Evolutionary conservation across 2,329 filamentous ascomycete genomes (phyloP).

Genomic region (Trichoderma oligosporum): DNA sequence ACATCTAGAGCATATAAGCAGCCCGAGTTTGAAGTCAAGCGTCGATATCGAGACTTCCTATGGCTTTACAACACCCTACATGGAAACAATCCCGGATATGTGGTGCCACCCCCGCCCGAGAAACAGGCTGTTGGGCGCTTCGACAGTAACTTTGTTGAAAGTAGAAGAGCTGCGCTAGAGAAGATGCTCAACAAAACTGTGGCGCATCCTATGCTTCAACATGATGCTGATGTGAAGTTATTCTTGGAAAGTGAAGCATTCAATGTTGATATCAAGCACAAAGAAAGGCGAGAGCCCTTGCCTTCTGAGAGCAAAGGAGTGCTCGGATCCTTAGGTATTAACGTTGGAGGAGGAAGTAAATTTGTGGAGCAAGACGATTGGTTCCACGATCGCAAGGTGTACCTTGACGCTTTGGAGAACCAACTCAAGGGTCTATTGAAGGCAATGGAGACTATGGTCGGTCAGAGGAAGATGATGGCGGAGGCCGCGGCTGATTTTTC

Average conservation of each 20-base stretch:
- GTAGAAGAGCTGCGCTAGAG: slow-evolving; percentile 82
- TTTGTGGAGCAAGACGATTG: slow-evolving; percentile 99
- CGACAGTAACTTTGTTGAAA: slow-evolving; percentile 94
- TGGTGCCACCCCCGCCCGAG: slow-evolving; percentile 92
- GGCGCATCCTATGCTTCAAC: slow-evolving; percentile 81
- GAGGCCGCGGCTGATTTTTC: slow-evolving; percentile 94
- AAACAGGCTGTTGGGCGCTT: slow-evolving; percentile 97
- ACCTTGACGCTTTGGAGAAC: slow-evolving; percentile 87
- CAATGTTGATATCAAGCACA: slow-evolving; percentile 95
- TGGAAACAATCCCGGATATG: slow-evolving; percentile 88
- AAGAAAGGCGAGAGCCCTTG: slow-evolving; percentile 84
- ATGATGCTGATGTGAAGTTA: slow-evolving; percentile 89
- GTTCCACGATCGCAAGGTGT: slow-evolving; percentile 96
- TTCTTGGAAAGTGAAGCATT: slow-evolving; percentile 96
- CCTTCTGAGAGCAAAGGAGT: slow-evolving; percentile 90
- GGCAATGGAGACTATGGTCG: slow-evolving; percentile 88
- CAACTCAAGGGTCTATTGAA: slow-evolving; percentile 89
- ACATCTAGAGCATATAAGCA: slow-evolving; percentile 94
- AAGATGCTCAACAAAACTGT: slow-evolving; percentile 98
- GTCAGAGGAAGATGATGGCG: slow-evolving; percentile 86
- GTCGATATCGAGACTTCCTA: slow-evolving; percentile 92
- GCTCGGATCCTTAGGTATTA: slow-evolving; percentile 78
- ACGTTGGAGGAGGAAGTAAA: slow-evolving; percentile 72
- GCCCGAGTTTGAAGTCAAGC: slow-evolving; percentile 86
- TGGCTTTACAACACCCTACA: slow-evolving; percentile 97